Conservation (phyloP, 768 basidiomycete genomes). For the Lanmaoa rubissima region DNA sequence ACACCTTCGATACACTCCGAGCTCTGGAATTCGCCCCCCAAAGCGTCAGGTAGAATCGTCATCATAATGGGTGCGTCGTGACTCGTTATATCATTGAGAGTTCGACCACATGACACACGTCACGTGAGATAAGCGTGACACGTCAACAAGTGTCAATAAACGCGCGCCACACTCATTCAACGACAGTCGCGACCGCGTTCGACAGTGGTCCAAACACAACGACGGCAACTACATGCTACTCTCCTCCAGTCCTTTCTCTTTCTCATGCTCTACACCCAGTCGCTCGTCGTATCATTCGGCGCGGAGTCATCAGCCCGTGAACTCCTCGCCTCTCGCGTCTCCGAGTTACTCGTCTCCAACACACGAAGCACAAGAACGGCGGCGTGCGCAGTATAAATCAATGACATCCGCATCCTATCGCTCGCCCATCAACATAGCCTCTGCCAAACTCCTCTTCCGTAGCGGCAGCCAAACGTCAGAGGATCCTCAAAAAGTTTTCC, state of each 20-base stretch:
- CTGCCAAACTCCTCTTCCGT: constrained; percentile 17
- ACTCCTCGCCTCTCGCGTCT: constrained; percentile 54
- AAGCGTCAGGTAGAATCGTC: too few species aligned
- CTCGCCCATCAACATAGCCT: constrained; percentile 6
- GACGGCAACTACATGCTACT: constrained; percentile 12
- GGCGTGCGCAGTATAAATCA: constrained; percentile 56
- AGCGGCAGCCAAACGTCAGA: constrained; percentile 27
- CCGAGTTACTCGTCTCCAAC: constrained; percentile 46
- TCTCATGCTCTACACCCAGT: constrained; percentile 38
- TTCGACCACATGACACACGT: neutral
- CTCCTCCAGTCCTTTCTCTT: constrained; percentile 30
- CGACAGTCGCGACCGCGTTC: constrained; percentile 3
- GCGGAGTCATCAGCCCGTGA: constrained; percentile 36
- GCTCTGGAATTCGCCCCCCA: too few species aligned
- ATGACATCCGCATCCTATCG: constrained; percentile 27
- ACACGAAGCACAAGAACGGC: constrained; percentile 44
- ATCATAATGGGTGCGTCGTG: too few species aligned
- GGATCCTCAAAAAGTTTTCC: constrained; percentile 51
- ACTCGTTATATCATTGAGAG: too few species aligned
- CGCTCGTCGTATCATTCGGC: constrained; percentile 30
- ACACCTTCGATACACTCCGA: too few species aligned
- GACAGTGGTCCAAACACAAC: neutral
- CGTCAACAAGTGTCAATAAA: constrained; percentile 27
- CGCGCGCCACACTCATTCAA: constrained; percentile 15
- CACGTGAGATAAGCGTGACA: constrained; percentile 18